Conservation (phyloP, 768 basidiomycete species). For the Suillus tomentosus region DNA sequence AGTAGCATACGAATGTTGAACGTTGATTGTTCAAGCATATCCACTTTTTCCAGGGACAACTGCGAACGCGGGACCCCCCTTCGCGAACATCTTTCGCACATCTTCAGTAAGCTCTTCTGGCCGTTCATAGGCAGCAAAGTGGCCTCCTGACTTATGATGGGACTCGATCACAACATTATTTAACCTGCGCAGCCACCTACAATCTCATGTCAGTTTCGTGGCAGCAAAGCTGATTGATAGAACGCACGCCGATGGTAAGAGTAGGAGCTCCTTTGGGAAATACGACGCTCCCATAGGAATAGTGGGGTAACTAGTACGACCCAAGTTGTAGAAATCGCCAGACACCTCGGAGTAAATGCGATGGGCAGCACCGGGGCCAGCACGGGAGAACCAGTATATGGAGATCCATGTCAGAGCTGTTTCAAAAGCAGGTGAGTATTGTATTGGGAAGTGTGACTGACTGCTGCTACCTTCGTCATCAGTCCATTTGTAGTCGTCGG, state of each 20-base stretch:
- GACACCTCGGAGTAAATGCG: slow-evolving; percentile 58
- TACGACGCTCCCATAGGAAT: slow-evolving; percentile 52
- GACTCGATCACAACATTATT: slow-evolving; percentile 49
- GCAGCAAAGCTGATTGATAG: background rate
- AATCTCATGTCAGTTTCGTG: slow-evolving; percentile 3
- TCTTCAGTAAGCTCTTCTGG: slow-evolving; percentile 51
- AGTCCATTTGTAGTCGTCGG: slow-evolving; percentile 55
- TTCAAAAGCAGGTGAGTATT: background rate
- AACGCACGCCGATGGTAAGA: slow-evolving; percentile 40
- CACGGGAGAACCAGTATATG: slow-evolving; percentile 58
- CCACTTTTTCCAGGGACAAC: slow-evolving; percentile 50
- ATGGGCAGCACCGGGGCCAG: slow-evolving; percentile 57
- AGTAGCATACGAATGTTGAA: background rate
- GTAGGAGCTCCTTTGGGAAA: slow-evolving; percentile 51
- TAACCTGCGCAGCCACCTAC: slow-evolving; percentile 44
- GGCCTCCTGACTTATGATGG: slow-evolving; percentile 53
- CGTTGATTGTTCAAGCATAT: slow-evolving; percentile 28
- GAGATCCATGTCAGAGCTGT: slow-evolving; percentile 63
- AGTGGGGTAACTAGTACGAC: background rate
- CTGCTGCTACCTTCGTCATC: slow-evolving; percentile 52
- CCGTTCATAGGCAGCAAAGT: slow-evolving; percentile 57
- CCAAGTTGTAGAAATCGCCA: background rate
- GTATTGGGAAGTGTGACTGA: no score
- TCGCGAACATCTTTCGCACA: slow-evolving; percentile 58
- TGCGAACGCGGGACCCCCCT: slow-evolving; percentile 48